Conservation (phyloP, 2,329 filamentous ascomycete species). For the Claviceps sp. region DNA sequence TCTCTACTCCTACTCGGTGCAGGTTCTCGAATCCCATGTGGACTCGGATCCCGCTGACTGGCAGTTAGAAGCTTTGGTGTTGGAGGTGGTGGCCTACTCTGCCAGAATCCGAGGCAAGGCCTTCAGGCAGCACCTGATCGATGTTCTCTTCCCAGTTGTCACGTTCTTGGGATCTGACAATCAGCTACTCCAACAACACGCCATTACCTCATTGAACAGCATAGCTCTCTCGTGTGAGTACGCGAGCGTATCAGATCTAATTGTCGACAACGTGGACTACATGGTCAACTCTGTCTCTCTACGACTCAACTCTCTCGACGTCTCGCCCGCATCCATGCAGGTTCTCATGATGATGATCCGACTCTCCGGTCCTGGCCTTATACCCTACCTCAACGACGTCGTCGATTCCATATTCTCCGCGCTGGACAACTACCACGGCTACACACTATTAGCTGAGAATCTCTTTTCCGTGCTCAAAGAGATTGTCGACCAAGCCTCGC, state of each 20-base stretch:
- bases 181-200: conserved; percentile 58
- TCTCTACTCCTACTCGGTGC: conserved; percentile 55
- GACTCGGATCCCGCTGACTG: conserved; percentile 45
- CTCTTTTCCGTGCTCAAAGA: conserved; percentile 73
- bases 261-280: conserved; percentile 89
- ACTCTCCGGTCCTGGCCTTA: conserved; percentile 64
- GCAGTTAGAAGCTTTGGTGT: conserved; percentile 62
- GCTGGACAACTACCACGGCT: conserved; percentile 90
- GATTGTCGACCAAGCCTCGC: conserved; percentile 70
- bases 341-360: conserved; percentile 91
- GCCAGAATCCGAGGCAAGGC: conserved; percentile 50
- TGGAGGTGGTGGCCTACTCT: conserved; percentile 69
- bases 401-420: conserved; percentile 84
- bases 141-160: conserved; percentile 81
- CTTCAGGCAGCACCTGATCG: conserved; percentile 78
- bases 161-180: conserved; percentile 70
- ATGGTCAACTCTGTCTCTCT: conserved; percentile 86
- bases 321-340: conserved; percentile 80
- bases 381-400: conserved; percentile 86
- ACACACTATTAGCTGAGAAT: conserved; percentile 70
- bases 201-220: conserved; percentile 69
- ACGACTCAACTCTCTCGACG: conserved; percentile 80
- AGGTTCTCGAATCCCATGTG: conserved; percentile 41
- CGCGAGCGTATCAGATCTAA: conserved; percentile 56
- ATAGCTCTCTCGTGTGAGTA: conserved; percentile 70